phyloP scores from a whole-genome alignment of 208 protist genomes.

The Leishmania guyanensis region DNA sequence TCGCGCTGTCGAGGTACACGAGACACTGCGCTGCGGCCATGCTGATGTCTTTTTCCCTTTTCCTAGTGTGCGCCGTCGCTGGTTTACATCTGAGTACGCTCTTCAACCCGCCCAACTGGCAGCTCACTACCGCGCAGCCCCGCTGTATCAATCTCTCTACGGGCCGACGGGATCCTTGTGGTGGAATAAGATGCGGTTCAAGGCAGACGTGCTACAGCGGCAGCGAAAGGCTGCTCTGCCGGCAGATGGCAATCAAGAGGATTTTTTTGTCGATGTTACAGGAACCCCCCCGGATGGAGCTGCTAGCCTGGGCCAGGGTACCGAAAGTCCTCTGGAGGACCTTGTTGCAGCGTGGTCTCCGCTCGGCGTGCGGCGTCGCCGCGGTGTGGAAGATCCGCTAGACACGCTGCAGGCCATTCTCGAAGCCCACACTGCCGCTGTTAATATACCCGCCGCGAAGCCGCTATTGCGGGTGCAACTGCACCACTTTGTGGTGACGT shows the following conservation, averaged over 20 bases:
- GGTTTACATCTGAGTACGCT: slow-evolving; percentile 73
- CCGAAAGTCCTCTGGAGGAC: background rate
- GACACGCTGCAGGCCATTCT: slow-evolving; percentile 52
- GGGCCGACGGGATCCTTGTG: slow-evolving; percentile 17
- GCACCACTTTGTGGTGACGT: slow-evolving; percentile 79
- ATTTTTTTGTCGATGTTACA: slow-evolving; percentile 11
- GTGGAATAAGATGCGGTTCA: slow-evolving; percentile 5
- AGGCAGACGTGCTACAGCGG: background rate
- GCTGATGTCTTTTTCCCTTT: slow-evolving; percentile 85
- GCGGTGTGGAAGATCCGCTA: slow-evolving; percentile 48
- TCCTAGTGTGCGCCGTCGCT: slow-evolving; percentile 55
- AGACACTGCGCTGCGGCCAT: slow-evolving; percentile 55
- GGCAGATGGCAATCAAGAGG: background rate
- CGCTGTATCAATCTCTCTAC: slow-evolving; percentile 58
- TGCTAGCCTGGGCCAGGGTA: background rate
- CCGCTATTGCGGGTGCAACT: slow-evolving; percentile 59
- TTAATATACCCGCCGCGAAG: background rate
- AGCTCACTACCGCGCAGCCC: slow-evolving; percentile 46
- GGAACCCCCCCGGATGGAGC: background rate
- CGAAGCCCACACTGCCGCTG: slow-evolving; percentile 14
- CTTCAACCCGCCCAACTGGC: slow-evolving; percentile 49
- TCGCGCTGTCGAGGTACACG: slow-evolving; percentile 32
- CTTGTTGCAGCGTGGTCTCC: slow-evolving; percentile 24
- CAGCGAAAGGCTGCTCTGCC: background rate
- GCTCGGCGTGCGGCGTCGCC: slow-evolving; percentile 43